Evolutionary conservation across 805 yeast species (phyloP).

Genomic region (Candida arabinofermentans): DNA sequence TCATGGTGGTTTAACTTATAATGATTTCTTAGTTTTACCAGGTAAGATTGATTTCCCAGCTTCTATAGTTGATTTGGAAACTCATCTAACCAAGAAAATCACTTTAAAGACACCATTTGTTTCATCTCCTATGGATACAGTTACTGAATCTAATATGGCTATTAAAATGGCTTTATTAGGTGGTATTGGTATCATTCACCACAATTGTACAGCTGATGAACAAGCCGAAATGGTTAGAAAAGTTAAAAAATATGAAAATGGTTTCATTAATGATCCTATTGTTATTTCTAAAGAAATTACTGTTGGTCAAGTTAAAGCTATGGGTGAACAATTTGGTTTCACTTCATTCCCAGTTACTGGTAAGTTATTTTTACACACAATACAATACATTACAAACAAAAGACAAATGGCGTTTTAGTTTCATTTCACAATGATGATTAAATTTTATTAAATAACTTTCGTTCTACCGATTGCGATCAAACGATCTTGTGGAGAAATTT

Average conservation of each 20-base stretch:
- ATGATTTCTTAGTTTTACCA: conserved; percentile 92
- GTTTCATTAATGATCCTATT: conserved; percentile 92
- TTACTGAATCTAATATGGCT: conserved; percentile 96
- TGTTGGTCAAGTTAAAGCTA: conserved; percentile 72
- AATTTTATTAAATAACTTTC: conserved; percentile 74
- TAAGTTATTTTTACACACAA: conserved; percentile 51
- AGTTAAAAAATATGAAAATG: conserved; percentile 96
- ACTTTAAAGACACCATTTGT: conserved; percentile 90
- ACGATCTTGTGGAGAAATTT: conserved; percentile 89
- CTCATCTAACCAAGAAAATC: conserved; percentile 88
- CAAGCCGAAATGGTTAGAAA: conserved; percentile 98
- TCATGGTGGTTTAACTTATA: conserved; percentile 97
- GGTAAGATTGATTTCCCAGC: conserved; percentile 92
- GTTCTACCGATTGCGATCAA: conserved; percentile 98
- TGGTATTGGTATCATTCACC: conserved; percentile 98
- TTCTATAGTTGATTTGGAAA: conserved; percentile 68
- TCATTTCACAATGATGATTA: conserved; percentile 48
- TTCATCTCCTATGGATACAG: conserved; percentile 99
- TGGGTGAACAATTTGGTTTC: conserved; percentile 77
- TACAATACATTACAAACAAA: neutral
- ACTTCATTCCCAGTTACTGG: conserved; percentile 99
- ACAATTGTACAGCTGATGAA: conserved; percentile 93
- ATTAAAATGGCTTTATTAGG: conserved; percentile 97
- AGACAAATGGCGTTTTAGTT: neutral
- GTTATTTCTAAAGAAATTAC: conserved; percentile 74